These are phyloP conservation scores for Omphalotus guepiniiformis DNA, from an alignment of 768 basidiomycete genomes.

Conservation along the genomic window DNA sequence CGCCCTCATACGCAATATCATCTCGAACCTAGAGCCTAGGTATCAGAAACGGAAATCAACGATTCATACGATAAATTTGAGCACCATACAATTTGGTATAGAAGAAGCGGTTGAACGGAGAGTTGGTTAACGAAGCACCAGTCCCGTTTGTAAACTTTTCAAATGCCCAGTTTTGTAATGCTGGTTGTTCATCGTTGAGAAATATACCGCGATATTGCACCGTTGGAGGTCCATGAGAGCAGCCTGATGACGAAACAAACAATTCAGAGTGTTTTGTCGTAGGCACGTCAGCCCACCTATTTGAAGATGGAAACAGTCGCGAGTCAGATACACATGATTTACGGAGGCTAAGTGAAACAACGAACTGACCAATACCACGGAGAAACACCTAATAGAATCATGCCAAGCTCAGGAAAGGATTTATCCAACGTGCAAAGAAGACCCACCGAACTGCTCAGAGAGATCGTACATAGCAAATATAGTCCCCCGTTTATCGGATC, in stretches of 20 bases:
- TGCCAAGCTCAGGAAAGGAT: neutral
- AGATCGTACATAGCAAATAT: slow-evolving; percentile 66
- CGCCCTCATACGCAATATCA: slow-evolving; percentile 60
- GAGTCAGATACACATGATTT: neutral
- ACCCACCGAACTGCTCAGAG: slow-evolving; percentile 61
- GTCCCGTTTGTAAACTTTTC: slow-evolving; percentile 66
- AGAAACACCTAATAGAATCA: slow-evolving; percentile 43
- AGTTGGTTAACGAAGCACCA: slow-evolving; percentile 40
- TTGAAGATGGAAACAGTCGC: neutral
- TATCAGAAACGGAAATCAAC: neutral
- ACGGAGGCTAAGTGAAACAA: neutral
- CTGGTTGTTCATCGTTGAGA: slow-evolving; percentile 75
- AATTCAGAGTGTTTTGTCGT: slow-evolving; percentile 44
- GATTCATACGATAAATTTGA: neutral
- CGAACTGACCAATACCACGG: slow-evolving; percentile 60
- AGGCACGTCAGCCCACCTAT: slow-evolving; percentile 80
- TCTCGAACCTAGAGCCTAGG: slow-evolving; percentile 46
- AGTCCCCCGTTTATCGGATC: slow-evolving; percentile 65
- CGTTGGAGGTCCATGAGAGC: slow-evolving; percentile 57
- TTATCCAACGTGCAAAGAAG: no score
- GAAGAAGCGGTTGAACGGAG: slow-evolving; percentile 62
- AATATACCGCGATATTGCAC: slow-evolving; percentile 73
- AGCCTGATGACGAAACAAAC: slow-evolving; percentile 40
- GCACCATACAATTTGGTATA: slow-evolving; percentile 47
- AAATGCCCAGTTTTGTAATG: slow-evolving; percentile 65